phyloP scores from a whole-genome alignment of 768 basidiomycete species.

The Rhizopogon rudus region DNA sequence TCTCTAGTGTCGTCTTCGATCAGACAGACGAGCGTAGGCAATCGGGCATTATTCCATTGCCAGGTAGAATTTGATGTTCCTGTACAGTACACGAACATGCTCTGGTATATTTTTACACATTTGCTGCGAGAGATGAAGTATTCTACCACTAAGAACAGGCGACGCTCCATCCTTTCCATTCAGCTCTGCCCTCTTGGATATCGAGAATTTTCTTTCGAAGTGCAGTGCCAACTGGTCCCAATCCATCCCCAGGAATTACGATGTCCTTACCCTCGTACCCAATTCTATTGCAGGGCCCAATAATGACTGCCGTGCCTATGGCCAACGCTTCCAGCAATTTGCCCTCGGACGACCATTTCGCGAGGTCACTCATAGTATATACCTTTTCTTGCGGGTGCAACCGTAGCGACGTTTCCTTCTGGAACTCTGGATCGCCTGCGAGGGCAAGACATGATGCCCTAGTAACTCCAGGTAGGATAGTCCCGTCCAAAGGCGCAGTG shows the following conservation, averaged over 20 bases:
- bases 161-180: conserved; percentile 66
- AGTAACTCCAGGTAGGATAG: conserved; percentile 91
- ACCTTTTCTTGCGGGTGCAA: conserved; percentile 50
- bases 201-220: conserved; percentile 70
- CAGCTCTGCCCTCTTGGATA: conserved; percentile 64
- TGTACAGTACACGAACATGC: too few relatives aligned
- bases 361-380: conserved; percentile 60
- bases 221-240: conserved; percentile 58
- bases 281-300: conserved; percentile 66
- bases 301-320: conserved; percentile 79
- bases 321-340: conserved; percentile 79
- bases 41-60: too few relatives aligned
- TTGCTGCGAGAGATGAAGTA: too few relatives aligned
- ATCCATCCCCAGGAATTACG: conserved; percentile 47
- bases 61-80: too few relatives aligned
- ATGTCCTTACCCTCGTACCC: conserved; percentile 68
- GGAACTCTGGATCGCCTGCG: conserved; percentile 55
- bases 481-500: conserved; percentile 87
- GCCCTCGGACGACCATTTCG: conserved; percentile 48
- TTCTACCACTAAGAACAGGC: conserved; percentile 13
- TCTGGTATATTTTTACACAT: too few relatives aligned
- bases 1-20: too few relatives aligned
- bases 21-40: too few relatives aligned
- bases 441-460: conserved; percentile 80
- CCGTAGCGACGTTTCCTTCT: conserved; percentile 14